Percentiles rank a stretch among this genome's conserved stretches.
Evolutionary conservation across 495 filamentous ascomycete genomes (phyloP).

Genomic region (Friedmanniomyces endolithicus): DNA sequence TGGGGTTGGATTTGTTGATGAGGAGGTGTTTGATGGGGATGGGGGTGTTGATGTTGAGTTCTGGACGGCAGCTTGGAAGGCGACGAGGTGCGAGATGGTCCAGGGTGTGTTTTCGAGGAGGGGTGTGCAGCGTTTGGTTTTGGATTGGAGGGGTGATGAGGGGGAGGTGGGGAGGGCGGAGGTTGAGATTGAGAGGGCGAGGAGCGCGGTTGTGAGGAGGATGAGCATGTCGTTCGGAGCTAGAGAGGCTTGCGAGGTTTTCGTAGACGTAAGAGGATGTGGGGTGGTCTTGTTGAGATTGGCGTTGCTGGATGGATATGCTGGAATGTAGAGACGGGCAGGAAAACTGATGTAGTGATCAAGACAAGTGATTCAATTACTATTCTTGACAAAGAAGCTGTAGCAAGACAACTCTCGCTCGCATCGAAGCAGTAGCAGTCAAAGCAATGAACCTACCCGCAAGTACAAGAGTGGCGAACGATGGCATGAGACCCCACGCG

Average conservation of each 20-base stretch:
- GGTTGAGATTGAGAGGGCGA: not conserved
- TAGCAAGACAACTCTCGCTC: no score
- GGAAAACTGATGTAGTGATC: no score
- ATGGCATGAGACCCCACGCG: no score
- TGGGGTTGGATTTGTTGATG: no score
- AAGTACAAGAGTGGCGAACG: no score
- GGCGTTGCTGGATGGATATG: not conserved
- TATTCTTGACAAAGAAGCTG: no score
- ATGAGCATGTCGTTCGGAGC: not conserved
- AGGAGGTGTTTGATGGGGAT: no score
- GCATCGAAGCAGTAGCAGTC: no score
- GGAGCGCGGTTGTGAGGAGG: not conserved
- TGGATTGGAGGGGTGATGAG: not conserved
- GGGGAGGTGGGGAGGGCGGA: not conserved
- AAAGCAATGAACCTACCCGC: no score
- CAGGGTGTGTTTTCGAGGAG: constrained; percentile 10
- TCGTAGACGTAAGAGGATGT: no score
- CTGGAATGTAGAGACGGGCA: not conserved
- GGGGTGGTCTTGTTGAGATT: not conserved
- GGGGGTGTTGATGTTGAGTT: not conserved
- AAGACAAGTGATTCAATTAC: no score
- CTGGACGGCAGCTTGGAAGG: constrained; percentile 10
- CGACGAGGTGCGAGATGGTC: constrained; percentile 5
- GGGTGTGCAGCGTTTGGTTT: not conserved
- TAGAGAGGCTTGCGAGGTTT: not conserved